Evolutionary conservation across 2,329 filamentous ascomycete species (phyloP).

Genomic region (Aspergillus fijiensis): DNA sequence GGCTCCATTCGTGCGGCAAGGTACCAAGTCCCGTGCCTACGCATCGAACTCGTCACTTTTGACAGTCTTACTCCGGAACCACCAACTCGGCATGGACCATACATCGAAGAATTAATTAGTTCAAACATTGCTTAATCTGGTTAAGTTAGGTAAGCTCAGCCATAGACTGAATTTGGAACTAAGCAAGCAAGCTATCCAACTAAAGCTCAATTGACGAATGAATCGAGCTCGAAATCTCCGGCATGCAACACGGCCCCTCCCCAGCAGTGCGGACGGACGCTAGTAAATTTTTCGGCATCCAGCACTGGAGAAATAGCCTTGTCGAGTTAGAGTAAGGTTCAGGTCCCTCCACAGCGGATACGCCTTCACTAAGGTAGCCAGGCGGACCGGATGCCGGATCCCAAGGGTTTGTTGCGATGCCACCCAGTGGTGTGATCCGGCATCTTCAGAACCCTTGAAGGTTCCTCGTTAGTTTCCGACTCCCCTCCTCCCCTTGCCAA

Average conservation of each 20-base stretch:
- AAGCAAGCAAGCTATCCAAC: not conserved
- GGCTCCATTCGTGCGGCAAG: no score
- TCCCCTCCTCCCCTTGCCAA: not conserved
- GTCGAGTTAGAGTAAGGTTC: slow-evolving; percentile 11
- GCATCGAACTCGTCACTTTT: slow-evolving; percentile 1
- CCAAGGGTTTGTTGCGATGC: slow-evolving; percentile 14
- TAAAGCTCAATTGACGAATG: not conserved
- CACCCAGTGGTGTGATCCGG: slow-evolving; percentile 22
- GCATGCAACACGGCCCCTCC: not conserved
- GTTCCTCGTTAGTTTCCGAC: not conserved
- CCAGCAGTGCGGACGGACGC: not conserved
- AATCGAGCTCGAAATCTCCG: slow-evolving; percentile 4
- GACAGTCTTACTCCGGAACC: not conserved
- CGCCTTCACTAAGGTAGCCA: slow-evolving; percentile 1
- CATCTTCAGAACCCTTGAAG: slow-evolving; percentile 9
- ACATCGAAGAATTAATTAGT: not conserved
- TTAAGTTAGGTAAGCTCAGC: not conserved
- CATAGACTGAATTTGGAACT: not conserved
- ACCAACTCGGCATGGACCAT: slow-evolving; percentile 1
- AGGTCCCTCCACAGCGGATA: not conserved
- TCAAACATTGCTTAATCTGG: no score
- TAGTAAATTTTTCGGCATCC: slow-evolving; percentile 9
- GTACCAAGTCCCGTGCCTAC: not conserved
- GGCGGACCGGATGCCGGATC: slow-evolving; percentile 16
- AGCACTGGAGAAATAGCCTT: slow-evolving; percentile 13